Percentiles rank a stretch among this genome's conserved stretches.
phyloP scores from a whole-genome alignment of 495 filamentous ascomycete species.

The Podospora anserina region DNA sequence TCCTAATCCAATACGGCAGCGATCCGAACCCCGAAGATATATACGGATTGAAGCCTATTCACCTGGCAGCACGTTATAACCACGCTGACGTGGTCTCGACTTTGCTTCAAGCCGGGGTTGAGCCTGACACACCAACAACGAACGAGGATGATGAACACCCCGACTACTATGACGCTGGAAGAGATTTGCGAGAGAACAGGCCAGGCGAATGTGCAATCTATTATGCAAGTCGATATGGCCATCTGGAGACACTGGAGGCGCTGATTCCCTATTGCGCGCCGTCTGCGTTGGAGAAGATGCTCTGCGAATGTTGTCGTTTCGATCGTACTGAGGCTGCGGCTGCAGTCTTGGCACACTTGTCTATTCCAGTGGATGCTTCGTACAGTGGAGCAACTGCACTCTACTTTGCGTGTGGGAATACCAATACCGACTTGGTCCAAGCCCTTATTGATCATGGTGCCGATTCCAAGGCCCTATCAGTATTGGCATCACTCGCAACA shows the following conservation, averaged over 20 bases:
- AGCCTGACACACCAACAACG: conserved; percentile 29
- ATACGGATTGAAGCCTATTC: conserved; percentile 27
- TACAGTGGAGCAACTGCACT: conserved; percentile 13
- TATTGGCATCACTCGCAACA: not conserved
- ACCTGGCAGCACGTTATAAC: conserved; percentile 22
- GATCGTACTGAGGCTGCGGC: conserved; percentile 5
- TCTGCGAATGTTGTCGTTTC: conserved; percentile 9
- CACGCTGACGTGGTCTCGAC: conserved; percentile 19
- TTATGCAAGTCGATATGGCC: conserved; percentile 23
- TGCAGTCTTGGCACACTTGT: conserved; percentile 10
- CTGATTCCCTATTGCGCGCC: conserved; percentile 20
- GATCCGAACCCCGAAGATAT: conserved; percentile 17
- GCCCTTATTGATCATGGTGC: conserved; percentile 8
- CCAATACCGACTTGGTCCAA: not conserved
- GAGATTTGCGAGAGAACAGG: conserved; percentile 6
- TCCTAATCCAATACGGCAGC: conserved; percentile 23
- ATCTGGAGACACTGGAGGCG: conserved; percentile 18
- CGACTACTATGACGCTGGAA: conserved; percentile 10
- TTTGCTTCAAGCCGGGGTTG: conserved; percentile 29
- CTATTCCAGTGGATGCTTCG: conserved; percentile 9
- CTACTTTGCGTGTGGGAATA: conserved; percentile 3
- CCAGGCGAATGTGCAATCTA: conserved; percentile 15
- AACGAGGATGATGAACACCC: conserved; percentile 10
- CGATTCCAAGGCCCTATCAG: not conserved
- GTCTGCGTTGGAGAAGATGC: conserved; percentile 9